Evolutionary conservation across 345 rosid genomes (phyloP).

Genomic region (Brassica napus): Da-Ae NC_063444.1:15366001-15366500

Average conservation of each 20-base stretch:
- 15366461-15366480: too few relatives aligned
- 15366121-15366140: constrained; percentile 79
- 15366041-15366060: constrained; percentile 28
- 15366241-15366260: constrained; percentile 43
- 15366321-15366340: not conserved
- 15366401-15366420: too few relatives aligned
- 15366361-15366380: not conserved
- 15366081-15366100: constrained; percentile 88
- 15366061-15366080: constrained; percentile 94
- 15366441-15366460: too few relatives aligned
- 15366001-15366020: not conserved
- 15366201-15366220: constrained; percentile 76
- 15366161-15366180: constrained; percentile 97
- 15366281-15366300: not conserved
- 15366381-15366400: too few relatives aligned
- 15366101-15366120: constrained; percentile 71
- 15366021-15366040: too few relatives aligned
- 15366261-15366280: not conserved
- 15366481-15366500: constrained; percentile 31
- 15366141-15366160: constrained; percentile 81
- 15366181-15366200: constrained; percentile 90
- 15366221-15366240: constrained; percentile 68
- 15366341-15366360: constrained; percentile 36
- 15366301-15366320: constrained; percentile 9
- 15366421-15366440: too few relatives aligned